These are phyloP conservation scores for Clitopilus passeckerianus DNA, from an alignment of 768 basidiomycete genomes.

Conservation along the genomic window DNA sequence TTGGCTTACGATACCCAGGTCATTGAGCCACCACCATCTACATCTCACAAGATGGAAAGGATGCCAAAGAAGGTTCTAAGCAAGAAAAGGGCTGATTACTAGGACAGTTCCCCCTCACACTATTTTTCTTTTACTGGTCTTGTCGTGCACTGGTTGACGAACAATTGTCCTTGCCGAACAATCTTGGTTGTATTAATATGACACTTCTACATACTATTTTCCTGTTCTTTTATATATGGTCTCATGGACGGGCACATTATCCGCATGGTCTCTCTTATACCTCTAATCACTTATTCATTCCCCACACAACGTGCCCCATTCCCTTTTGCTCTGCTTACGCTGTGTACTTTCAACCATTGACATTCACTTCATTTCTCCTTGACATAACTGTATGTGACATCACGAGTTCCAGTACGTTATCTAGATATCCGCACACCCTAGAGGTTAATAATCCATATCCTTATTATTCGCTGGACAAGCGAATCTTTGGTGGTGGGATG, in stretches of 20 bases:
- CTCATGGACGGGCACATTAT: not conserved
- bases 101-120: not conserved
- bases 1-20: slow-evolving; percentile 10
- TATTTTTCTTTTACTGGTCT: not conserved
- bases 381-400: not conserved
- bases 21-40: slow-evolving; percentile 4
- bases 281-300: not conserved
- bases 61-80: slow-evolving; percentile 33
- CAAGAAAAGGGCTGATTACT: slow-evolving; percentile 35
- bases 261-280: not conserved
- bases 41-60: slow-evolving; percentile 20
- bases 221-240: not conserved
- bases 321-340: not conserved
- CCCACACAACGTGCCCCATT: not conserved
- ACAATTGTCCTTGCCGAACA: not conserved
- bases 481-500: not conserved
- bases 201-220: not conserved
- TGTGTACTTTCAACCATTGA: not conserved
- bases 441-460: not conserved
- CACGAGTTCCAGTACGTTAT: not conserved
- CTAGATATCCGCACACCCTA: not conserved
- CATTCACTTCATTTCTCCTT: not conserved
- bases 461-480: not conserved
- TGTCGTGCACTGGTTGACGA: not conserved
- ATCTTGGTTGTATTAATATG: not conserved